Conservation (phyloP, 306 rosid species). For the Spatholobus suberectus region DNA sequence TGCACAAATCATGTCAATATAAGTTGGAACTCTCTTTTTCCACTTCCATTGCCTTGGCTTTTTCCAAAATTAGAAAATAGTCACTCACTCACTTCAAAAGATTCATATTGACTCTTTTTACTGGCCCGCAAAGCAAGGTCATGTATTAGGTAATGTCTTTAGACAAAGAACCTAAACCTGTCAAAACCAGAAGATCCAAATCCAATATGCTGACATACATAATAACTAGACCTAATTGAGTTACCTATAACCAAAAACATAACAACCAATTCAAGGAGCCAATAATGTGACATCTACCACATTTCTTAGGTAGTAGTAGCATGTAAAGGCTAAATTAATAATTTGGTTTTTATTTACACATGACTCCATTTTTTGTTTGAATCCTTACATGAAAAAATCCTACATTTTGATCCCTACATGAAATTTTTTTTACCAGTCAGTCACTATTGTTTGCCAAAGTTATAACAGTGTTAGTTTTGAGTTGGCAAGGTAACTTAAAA, state of each 20-base stretch:
- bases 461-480: neutral
- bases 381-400: neutral
- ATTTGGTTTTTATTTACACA: neutral
- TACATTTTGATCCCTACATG: neutral
- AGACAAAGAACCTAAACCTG: neutral
- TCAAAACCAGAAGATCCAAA: constrained; percentile 27
- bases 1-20: neutral
- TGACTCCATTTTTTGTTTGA: neutral
- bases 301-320: neutral
- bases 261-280: neutral
- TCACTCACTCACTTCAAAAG: neutral
- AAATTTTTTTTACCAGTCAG: neutral
- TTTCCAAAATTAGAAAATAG: neutral
- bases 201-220: constrained; percentile 26
- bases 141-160: neutral
- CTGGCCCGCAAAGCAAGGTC: neutral
- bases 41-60: neutral
- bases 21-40: constrained; percentile 7
- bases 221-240: neutral
- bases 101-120: constrained; percentile 1
- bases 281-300: neutral
- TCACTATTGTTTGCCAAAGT: neutral
- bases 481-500: neutral
- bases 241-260: neutral
- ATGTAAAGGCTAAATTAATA: neutral